Evolutionary conservation across 257 asterid species (phyloP).

Genomic region (Scutellaria baicalensis): DNA sequence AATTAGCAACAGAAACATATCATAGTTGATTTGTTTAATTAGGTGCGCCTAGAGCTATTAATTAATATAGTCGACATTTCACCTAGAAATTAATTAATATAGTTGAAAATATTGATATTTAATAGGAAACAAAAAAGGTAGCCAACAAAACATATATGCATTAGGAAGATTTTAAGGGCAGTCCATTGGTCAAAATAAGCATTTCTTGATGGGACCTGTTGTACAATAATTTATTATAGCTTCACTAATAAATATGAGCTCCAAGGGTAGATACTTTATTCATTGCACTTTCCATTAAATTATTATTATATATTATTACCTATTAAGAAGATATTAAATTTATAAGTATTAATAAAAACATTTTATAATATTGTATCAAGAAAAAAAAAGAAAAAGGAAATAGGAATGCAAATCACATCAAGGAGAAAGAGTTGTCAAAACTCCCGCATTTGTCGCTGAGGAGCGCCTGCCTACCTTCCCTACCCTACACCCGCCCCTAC

Average conservation of each 20-base stretch:
- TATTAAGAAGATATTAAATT: background rate
- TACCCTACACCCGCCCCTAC: background rate
- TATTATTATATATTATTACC: no score
- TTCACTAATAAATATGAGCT: no score
- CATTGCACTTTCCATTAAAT: no score
- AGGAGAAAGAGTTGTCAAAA: conserved; percentile 22
- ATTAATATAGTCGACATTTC: background rate
- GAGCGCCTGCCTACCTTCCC: background rate
- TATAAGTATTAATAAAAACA: background rate
- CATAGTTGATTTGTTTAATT: background rate
- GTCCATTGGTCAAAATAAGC: conserved; percentile 9
- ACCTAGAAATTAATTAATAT: background rate
- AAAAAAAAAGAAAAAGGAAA: background rate
- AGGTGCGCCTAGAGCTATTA: background rate
- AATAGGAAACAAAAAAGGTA: background rate
- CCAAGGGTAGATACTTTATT: background rate
- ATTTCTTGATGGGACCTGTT: conserved; percentile 11
- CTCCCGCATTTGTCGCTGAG: conserved; percentile 65
- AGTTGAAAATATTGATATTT: background rate
- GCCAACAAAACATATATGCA: no score
- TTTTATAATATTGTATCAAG: no score
- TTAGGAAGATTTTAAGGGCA: background rate
- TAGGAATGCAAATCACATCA: conserved; percentile 12
- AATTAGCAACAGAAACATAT: background rate
- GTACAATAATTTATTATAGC: no score